These are phyloP conservation scores for Rhynchospora tenuis DNA, from an alignment of 176 grass and related monocot genomes.

Conservation along the genomic window DNA sequence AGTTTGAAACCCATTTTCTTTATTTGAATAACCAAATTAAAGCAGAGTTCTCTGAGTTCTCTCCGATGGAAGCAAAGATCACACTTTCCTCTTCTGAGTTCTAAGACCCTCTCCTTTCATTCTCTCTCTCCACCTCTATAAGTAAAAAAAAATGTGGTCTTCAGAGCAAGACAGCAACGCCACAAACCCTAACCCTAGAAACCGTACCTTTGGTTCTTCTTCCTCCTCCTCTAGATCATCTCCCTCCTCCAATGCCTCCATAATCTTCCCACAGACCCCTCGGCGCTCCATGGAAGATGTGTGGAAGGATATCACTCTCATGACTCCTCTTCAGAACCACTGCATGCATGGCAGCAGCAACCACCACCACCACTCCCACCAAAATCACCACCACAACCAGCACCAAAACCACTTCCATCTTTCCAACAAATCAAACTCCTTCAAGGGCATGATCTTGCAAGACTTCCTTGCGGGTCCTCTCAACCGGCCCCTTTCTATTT, in stretches of 20 bases:
- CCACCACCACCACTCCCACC: neutral
- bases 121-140: neutral
- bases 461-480: conserved; percentile 30
- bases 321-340: conserved; percentile 9
- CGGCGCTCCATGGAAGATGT: conserved; percentile 35
- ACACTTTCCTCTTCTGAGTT: neutral
- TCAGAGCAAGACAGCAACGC: conserved; percentile 19
- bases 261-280: neutral
- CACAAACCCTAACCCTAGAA: conserved; percentile 1
- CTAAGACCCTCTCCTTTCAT: neutral
- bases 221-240: conserved; percentile 27
- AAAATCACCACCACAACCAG: neutral
- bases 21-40: conserved; percentile 18
- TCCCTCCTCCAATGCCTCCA: conserved; percentile 4
- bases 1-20: neutral
- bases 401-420: neutral
- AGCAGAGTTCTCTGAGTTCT: neutral
- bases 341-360: neutral
- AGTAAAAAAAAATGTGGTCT: conserved; percentile 17
- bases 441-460: conserved; percentile 26
- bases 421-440: neutral
- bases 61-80: neutral
- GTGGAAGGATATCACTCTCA: conserved; percentile 37
- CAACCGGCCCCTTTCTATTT: neutral
- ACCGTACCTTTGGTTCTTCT: conserved; percentile 4